Evolutionary conservation across 192 early-diverging fungal species (phyloP).

Genomic region (Podila verticillata): DNA sequence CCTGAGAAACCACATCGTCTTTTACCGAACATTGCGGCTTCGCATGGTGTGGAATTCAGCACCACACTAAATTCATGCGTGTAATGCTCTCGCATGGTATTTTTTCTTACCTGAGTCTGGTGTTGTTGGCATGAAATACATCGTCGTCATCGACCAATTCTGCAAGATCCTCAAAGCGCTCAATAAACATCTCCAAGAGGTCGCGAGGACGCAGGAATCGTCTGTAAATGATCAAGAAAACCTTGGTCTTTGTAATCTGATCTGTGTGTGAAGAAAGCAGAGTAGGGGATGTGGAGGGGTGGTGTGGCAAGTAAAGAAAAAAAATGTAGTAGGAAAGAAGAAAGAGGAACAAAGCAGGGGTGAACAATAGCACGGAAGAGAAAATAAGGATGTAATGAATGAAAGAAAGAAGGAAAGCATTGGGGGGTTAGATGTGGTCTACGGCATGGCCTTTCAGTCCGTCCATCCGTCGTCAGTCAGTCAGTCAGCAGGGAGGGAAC

Average conservation of each 20-base stretch:
- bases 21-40: background rate
- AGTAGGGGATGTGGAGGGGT: background rate
- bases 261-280: constrained; percentile 30
- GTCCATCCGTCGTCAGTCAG: too few relatives aligned
- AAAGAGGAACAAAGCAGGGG: background rate
- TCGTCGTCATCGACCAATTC: constrained; percentile 36
- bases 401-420: background rate
- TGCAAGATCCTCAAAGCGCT: constrained; percentile 37
- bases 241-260: constrained; percentile 34
- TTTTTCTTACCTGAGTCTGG: constrained; percentile 24
- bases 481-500: background rate
- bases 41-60: too few relatives aligned
- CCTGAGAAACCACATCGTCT: background rate
- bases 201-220: constrained; percentile 49
- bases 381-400: background rate
- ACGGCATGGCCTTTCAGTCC: too few relatives aligned
- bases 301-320: background rate
- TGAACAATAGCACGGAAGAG: background rate
- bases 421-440: too few relatives aligned
- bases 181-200: constrained; percentile 45
- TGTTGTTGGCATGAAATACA: constrained; percentile 20
- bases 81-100: too few relatives aligned
- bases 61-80: too few relatives aligned
- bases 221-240: constrained; percentile 44
- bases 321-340: background rate